Conservation (phyloP, 805 yeast genomes). For the Yueomyces sinensis region DNA sequence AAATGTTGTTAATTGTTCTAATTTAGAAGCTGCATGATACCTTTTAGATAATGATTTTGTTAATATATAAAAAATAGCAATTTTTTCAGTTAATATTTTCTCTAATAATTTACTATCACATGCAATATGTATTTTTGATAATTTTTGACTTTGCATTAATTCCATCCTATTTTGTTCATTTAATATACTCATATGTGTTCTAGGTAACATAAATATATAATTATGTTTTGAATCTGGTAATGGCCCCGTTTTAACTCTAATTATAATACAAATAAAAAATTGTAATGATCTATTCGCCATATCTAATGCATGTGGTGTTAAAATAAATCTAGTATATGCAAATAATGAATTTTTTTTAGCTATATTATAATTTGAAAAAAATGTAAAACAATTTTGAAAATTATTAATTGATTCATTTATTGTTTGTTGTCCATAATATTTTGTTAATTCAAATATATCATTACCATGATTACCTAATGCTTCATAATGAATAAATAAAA, state of each 20-base stretch:
- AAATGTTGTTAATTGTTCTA: conserved; percentile 41
- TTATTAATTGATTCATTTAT: conserved; percentile 31
- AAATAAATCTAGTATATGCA: conserved; percentile 29
- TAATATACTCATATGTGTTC: background rate
- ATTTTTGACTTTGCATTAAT: background rate
- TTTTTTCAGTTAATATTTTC: conserved; percentile 27
- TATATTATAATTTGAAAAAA: conserved; percentile 25
- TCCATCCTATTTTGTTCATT: background rate
- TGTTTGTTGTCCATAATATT: conserved; percentile 30
- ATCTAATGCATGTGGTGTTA: conserved; percentile 37
- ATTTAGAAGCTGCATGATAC: conserved; percentile 58
- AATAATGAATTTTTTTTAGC: conserved; percentile 23
- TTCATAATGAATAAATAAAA: conserved; percentile 32
- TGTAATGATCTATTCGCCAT: conserved; percentile 45
- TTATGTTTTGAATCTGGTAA: conserved; percentile 23
- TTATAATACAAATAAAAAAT: conserved; percentile 39
- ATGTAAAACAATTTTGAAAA: conserved; percentile 28
- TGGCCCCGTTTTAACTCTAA: conserved; percentile 35
- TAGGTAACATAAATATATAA: conserved; percentile 5
- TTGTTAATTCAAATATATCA: conserved; percentile 23
- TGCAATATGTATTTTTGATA: background rate
- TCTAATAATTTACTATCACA: conserved; percentile 10
- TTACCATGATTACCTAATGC: conserved; percentile 27
- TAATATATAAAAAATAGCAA: conserved; percentile 30
- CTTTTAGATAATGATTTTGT: conserved; percentile 36